These are phyloP conservation scores for Xylaria multiplex DNA, from an alignment of 2,329 filamentous ascomycete genomes.

Conservation along the genomic window DNA sequence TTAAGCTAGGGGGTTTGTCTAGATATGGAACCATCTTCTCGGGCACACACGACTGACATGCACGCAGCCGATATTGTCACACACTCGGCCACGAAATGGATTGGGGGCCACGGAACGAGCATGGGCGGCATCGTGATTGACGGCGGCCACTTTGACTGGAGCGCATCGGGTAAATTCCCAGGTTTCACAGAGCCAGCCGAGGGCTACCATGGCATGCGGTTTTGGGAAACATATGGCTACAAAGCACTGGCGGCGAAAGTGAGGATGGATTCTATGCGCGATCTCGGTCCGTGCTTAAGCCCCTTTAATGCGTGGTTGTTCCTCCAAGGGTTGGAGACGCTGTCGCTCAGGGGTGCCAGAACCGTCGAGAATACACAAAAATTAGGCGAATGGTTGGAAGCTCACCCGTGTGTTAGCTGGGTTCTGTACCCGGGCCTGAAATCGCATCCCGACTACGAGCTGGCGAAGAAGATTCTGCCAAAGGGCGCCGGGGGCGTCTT, in stretches of 20 bases:
- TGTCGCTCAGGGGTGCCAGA: slow-evolving; percentile 72
- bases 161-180: slow-evolving; percentile 73
- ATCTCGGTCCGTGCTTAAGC: slow-evolving; percentile 73
- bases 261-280: slow-evolving; percentile 75
- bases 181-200: slow-evolving; percentile 75
- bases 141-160: slow-evolving; percentile 78
- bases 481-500: slow-evolving; percentile 76
- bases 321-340: slow-evolving; percentile 74
- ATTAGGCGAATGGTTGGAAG: slow-evolving; percentile 74
- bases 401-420: slow-evolving; percentile 74
- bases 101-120: slow-evolving; percentile 77
- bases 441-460: slow-evolving; percentile 70
- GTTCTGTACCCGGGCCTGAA: slow-evolving; percentile 76
- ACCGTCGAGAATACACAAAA: slow-evolving; percentile 73
- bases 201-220: slow-evolving; percentile 75
- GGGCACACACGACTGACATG: slow-evolving; percentile 30
- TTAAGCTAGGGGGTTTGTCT: slow-evolving; percentile 65
- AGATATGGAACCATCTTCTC: slow-evolving; percentile 6
- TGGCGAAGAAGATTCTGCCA: slow-evolving; percentile 75
- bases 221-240: slow-evolving; percentile 75
- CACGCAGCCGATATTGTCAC: slow-evolving; percentile 72
- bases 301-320: slow-evolving; percentile 79
- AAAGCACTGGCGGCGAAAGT: slow-evolving; percentile 73
- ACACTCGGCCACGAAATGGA: slow-evolving; percentile 79
- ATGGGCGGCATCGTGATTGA: slow-evolving; percentile 75